A percentile compares a stretch with the other conserved stretches of the same genome.
Conservation (phyloP, 176 grass and related monocot genomes). For the Alopecurus myosuroides region DNA sequence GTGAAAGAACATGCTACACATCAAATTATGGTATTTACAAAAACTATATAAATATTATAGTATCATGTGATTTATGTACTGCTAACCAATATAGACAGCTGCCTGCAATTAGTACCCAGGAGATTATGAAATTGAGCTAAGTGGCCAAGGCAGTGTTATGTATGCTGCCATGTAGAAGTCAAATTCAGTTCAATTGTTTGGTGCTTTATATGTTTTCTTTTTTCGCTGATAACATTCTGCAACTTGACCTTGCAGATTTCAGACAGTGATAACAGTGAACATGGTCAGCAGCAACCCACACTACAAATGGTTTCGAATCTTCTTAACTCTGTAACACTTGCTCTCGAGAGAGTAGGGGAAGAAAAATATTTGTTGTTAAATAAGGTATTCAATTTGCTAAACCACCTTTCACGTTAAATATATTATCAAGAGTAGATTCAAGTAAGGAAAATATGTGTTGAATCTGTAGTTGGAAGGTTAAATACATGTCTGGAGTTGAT, state of each 20-base stretch:
- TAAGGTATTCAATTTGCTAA: constrained; percentile 54
- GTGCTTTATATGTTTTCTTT: background rate
- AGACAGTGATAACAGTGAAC: constrained; percentile 27
- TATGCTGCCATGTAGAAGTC: background rate
- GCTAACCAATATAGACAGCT: background rate
- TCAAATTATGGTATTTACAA: background rate
- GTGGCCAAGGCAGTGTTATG: background rate
- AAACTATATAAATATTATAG: background rate
- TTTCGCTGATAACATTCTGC: constrained; percentile 3
- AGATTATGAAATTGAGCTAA: background rate
- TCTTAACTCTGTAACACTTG: constrained; percentile 57
- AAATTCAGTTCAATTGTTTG: background rate
- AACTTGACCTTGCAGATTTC: constrained; percentile 40
- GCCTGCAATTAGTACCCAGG: background rate
- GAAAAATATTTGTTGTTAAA: constrained; percentile 93
- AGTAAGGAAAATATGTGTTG: background rate
- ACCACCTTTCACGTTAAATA: background rate
- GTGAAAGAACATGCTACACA: background rate
- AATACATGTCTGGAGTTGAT: background rate
- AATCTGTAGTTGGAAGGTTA: background rate
- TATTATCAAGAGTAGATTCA: constrained; percentile 2
- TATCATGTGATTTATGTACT: background rate
- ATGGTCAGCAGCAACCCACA: constrained; percentile 53
- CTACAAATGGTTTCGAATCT: constrained; percentile 68
- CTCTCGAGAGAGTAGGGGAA: constrained; percentile 76